A percentile compares a stretch with the other conserved stretches of the same genome.
Conservation (phyloP, 305 asterid genomes). For the Withania somnifera region DNA sequence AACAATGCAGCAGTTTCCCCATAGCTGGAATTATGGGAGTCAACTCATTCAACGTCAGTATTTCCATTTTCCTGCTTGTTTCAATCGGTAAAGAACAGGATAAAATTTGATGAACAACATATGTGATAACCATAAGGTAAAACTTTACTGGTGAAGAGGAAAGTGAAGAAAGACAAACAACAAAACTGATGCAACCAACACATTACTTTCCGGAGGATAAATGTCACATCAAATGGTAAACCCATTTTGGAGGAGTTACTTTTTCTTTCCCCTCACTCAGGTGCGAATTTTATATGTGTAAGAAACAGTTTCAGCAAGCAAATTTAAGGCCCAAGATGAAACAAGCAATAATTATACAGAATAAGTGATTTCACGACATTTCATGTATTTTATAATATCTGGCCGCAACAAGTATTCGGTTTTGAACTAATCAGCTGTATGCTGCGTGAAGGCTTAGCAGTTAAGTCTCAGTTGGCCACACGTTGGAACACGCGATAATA, state of each 20-base stretch:
- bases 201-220: background rate
- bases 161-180: background rate
- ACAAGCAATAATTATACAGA: background rate
- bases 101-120: background rate
- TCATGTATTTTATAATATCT: too few species aligned
- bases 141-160: background rate
- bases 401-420: background rate
- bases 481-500: background rate
- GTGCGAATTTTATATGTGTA: background rate
- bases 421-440: background rate
- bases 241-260: background rate
- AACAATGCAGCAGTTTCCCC: conserved; percentile 94
- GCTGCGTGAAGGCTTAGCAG: background rate
- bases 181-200: background rate
- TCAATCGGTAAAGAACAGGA: background rate
- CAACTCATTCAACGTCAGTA: conserved; percentile 91
- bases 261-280: background rate
- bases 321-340: background rate
- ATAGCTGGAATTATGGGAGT: conserved; percentile 92
- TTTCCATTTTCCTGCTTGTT: conserved; percentile 65
- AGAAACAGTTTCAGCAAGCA: background rate
- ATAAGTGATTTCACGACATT: background rate
- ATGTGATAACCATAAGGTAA: background rate
- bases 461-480: background rate
- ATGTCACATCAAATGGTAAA: background rate